Base-by-base conservation (phyloP, 306 rosid species). In the Quercus aquifolioides region DNA sequence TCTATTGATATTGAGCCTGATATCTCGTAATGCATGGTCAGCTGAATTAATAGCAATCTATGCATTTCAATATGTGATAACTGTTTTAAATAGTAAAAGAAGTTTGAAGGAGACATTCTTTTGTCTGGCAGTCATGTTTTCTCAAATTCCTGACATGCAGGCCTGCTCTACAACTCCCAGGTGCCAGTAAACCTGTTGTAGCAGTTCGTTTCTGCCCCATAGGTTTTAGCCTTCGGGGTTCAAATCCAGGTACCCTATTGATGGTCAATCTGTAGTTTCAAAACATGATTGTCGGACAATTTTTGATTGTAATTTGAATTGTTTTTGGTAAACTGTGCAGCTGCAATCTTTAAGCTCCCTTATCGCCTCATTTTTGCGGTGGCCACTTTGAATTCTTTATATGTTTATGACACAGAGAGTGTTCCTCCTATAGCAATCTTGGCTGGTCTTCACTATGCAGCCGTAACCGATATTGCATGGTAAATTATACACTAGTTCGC, bases 391-490 rank as follows among this genome's bases (percentile, higher is more conserved):
- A 93, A 91, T 86, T 95, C 98, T 1, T 68, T 95, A 81, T 93
- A 91, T 83, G 75, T 93, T 72, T 93, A 90, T 78, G 98, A 93
- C 82, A 95, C 97, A 2, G 93, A 95, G 90, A 84, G 90, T 85
- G 86, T 79, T 75, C 67, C 87, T 78, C 99, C 99, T 20, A 84
- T 91, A 83, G 98, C 91, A 69, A 25, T 95, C 76, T 82, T 87
- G 69, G 94, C 93, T 69, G 97, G 99, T 74, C 94, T 95, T 81
- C 98, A 95, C 84, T 95, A 93, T 79, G 94, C 98, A n/a, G 80
- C 99, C 78, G 85, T 93, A 84, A 93, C 99, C 35, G 99, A 95
- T 83, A 84, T 91, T 46, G 78, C 97, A 60, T 95, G 99, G 99
- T 95, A 88, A 85, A 69, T 65, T 38, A 35, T 82, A 30, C 73